Conservation (phyloP, 192 early-diverging fungal species). For the Umbelopsis ramanniana region DNA sequence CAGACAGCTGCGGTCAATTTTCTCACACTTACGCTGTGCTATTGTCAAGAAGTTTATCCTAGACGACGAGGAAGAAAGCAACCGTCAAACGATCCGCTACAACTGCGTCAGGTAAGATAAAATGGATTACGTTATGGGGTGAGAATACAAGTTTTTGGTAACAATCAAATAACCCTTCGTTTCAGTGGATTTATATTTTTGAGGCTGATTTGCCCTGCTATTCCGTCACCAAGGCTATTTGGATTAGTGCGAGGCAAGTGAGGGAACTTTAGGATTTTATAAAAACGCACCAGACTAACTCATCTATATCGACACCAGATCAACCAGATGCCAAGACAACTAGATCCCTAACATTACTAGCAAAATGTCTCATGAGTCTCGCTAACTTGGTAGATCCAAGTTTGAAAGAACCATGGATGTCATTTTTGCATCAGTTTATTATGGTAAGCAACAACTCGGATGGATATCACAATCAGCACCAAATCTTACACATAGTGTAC, state of each 20-base stretch:
- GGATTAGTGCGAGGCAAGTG: constrained; percentile 60
- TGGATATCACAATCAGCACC: background rate
- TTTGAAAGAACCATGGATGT: constrained; percentile 71
- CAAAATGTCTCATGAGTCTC: constrained; percentile 72
- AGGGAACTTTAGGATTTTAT: background rate
- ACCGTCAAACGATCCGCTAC: constrained; percentile 36
- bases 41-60: constrained; percentile 49
- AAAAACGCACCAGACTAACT: background rate
- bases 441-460: constrained; percentile 32
- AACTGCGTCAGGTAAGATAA: constrained; percentile 44
- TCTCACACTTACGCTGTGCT: constrained; percentile 46
- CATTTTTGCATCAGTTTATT: constrained; percentile 66
- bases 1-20: constrained; percentile 53
- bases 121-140: background rate
- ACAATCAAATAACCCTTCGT: constrained; percentile 25
- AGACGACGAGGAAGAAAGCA: constrained; percentile 13
- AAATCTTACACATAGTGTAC: background rate
- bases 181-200: constrained; percentile 74
- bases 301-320: constrained; percentile 30
- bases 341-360: constrained; percentile 70
- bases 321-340: constrained; percentile 58
- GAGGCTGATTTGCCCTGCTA: constrained; percentile 72
- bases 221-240: constrained; percentile 71
- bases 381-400: constrained; percentile 71
- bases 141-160: background rate